Evolutionary conservation across 176 grass and related monocot genomes (phyloP).

Genomic region (Tillandsia fasciculata): DNA sequence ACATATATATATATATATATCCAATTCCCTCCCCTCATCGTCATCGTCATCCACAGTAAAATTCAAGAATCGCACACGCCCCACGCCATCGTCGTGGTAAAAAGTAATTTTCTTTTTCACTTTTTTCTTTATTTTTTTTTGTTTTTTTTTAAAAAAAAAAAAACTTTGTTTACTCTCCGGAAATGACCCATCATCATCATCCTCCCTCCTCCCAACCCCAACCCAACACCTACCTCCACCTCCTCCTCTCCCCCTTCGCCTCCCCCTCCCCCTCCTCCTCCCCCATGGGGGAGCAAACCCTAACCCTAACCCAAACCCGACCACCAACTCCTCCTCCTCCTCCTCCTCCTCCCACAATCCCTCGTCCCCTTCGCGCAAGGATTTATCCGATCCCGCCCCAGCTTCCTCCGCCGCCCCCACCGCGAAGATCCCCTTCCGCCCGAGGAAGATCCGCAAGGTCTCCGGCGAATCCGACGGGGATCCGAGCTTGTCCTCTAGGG

Average conservation of each 20-base stretch:
- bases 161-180: too few relatives aligned
- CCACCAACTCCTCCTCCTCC: neutral
- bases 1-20: too few relatives aligned
- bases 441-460: neutral
- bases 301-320: neutral
- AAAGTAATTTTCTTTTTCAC: too few relatives aligned
- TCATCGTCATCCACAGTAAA: too few relatives aligned
- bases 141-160: too few relatives aligned
- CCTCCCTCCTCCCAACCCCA: neutral
- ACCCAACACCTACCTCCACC: constrained; percentile 3
- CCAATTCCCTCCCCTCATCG: too few relatives aligned
- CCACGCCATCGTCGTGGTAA: too few relatives aligned
- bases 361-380: neutral
- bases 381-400: neutral
- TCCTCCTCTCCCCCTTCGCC: constrained; percentile 19
- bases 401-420: neutral
- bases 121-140: too few relatives aligned
- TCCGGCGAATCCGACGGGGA: neutral
- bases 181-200: too few relatives aligned
- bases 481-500: neutral
- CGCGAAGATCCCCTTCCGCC: constrained; percentile 19
- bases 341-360: constrained; percentile 6
- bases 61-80: too few relatives aligned
- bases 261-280: constrained; percentile 1
- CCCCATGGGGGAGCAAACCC: constrained; percentile 22